Conservation (phyloP, 768 basidiomycete genomes). For the Lactarius psammicola region DNA sequence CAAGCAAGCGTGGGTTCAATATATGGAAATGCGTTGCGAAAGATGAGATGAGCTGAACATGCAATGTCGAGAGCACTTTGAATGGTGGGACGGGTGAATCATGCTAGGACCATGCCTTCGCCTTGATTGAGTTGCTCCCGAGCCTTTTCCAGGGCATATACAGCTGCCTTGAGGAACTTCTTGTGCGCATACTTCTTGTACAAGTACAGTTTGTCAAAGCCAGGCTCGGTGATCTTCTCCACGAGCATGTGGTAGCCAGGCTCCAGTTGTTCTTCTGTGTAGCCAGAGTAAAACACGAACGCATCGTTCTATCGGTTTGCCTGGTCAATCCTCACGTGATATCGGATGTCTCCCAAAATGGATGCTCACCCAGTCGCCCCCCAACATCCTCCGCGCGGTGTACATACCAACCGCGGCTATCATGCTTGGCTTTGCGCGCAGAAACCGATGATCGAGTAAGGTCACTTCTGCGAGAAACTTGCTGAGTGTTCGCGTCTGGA, state of each 20-base stretch:
- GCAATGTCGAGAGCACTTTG: constrained; percentile 14
- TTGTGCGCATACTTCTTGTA: constrained; percentile 97
- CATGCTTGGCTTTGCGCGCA: constrained; percentile 90
- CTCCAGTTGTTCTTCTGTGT: constrained; percentile 82
- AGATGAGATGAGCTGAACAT: constrained; percentile 17
- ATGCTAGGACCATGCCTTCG: constrained; percentile 29
- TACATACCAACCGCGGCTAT: constrained; percentile 98
- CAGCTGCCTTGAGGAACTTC: constrained; percentile 92
- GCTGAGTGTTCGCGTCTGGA: constrained; percentile 94
- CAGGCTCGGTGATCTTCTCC: constrained; percentile 75
- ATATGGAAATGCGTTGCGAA: constrained; percentile 20
- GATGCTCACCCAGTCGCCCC: constrained; percentile 88
- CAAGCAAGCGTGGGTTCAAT: constrained; percentile 21
- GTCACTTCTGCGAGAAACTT: constrained; percentile 98
- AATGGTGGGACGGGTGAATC: constrained; percentile 11
- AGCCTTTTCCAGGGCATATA: constrained; percentile 77
- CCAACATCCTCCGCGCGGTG: constrained; percentile 89
- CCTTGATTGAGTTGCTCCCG: constrained; percentile 37
- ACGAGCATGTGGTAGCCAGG: constrained; percentile 79
- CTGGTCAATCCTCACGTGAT: constrained; percentile 32
- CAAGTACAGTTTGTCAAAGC: constrained; percentile 82
- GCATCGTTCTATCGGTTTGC: constrained; percentile 65
- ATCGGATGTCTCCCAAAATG: constrained; percentile 19
- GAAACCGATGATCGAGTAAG: constrained; percentile 86
- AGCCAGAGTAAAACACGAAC: constrained; percentile 92